Base-by-base conservation (phyloP, 805 yeast species). In the Wickerhamiella kazuoi region DNA sequence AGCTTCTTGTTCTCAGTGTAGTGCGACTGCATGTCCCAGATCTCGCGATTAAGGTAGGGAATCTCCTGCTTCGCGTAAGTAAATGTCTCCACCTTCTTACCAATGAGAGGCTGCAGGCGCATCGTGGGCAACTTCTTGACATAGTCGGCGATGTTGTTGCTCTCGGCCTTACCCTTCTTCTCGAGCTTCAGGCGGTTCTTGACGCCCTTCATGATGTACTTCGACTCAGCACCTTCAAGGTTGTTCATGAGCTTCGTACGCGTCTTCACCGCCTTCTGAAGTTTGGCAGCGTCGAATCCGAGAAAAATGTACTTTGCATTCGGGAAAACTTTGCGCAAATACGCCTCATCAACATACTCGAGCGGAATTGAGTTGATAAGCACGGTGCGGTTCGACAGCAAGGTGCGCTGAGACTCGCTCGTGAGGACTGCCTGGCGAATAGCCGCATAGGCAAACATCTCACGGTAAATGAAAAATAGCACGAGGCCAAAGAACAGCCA, bases 51-150 rank as follows among this genome's bases (percentile, higher is more conserved):
- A 51, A 78, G 65, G 47, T 78, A 79, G 18, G 76, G 77, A 38
- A 86, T 59, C 49, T 68, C 68, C 46, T 74, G 74, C 38, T 72
- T 67, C 44, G 79, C 74, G 53, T 83, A 79, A 38, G 76, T 71
- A 52, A 87, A 70, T 26, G 95, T 79, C 50, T 78, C 77, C 41
- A 86, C 94, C 61, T 86, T 86, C 60, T 79, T 60, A 43, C 95
- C 93, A 49, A 77, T 66, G 17, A 36, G 39, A 41, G 73, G 74
- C 41, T 72, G 72, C 50, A 83, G 67, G 46, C 72, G 72, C 59
- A 82, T 87, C 26, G 81, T 76, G 36, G 96, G 96, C 49, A 87
- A 71, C 64, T 83, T 84, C 59, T 79, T 77, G 44, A 83, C 72
- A 56, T 80, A 83, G 21, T 21, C 38, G 8, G 40, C 44, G 14